These are phyloP conservation scores for Pythium vanterpoolii DNA, from an alignment of 352 stramenopile genomes.

Conservation along the genomic window DNA sequence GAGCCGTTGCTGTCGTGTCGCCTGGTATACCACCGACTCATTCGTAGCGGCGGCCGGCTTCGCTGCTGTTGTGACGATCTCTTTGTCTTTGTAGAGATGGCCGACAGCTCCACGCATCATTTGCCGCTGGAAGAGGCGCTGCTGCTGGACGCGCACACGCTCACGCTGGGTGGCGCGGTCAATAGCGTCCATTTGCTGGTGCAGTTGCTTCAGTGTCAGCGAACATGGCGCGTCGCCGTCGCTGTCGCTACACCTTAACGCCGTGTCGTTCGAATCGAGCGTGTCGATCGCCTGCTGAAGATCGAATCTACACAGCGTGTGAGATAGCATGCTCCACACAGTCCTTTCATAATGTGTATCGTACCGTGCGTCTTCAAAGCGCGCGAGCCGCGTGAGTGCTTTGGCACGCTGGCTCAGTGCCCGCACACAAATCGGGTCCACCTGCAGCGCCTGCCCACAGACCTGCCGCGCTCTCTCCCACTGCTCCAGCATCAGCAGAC, in stretches of 20 bases:
- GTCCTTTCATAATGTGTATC: no score
- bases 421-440: conserved; percentile 48
- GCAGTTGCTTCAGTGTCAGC: conserved; percentile 25
- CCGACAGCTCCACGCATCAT: conserved; percentile 79
- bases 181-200: conserved; percentile 49
- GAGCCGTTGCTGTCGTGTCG: neutral
- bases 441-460: conserved; percentile 45
- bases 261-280: neutral
- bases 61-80: conserved; percentile 3
- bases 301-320: conserved; percentile 24
- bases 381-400: conserved; percentile 39
- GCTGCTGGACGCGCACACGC: conserved; percentile 30
- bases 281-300: conserved; percentile 33
- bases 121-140: conserved; percentile 51
- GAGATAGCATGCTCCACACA: no score
- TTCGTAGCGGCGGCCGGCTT: conserved; percentile 3
- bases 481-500: conserved; percentile 73
- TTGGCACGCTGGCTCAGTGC: conserved; percentile 64
- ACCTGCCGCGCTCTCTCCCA: conserved; percentile 68
- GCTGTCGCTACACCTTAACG: neutral
- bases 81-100: conserved; percentile 70
- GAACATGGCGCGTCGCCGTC: neutral
- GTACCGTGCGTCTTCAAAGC: conserved; percentile 62
- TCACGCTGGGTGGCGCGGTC: conserved; percentile 43
- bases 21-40: neutral